phyloP scores from a whole-genome alignment of 208 protist species.

The Acanthamoeba healyi region DNA sequence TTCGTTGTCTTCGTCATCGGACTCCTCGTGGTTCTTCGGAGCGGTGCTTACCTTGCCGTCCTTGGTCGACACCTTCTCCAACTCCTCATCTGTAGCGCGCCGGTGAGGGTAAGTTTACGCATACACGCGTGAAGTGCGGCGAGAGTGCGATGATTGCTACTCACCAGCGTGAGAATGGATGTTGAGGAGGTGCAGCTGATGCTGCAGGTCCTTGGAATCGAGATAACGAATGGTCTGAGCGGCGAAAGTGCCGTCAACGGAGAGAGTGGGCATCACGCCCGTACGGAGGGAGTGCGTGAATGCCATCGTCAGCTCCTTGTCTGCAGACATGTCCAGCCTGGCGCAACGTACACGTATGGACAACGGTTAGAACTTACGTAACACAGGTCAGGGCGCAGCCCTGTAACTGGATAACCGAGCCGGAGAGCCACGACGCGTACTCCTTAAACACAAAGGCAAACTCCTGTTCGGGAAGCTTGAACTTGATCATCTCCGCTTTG shows the following conservation, averaged over 20 bases:
- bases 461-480: conserved; percentile 29
- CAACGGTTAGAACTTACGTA: not conserved
- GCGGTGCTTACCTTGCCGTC: not conserved
- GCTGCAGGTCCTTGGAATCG: not conserved
- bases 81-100: conserved; percentile 41
- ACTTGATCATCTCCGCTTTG: conserved; percentile 33
- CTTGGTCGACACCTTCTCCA: not conserved
- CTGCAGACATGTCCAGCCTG: not conserved
- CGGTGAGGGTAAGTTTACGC: no score
- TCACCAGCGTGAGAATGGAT: not conserved
- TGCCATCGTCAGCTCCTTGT: conserved; percentile 19
- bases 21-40: not conserved
- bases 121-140: no score
- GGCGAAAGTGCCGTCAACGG: not conserved
- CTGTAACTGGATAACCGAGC: no score
- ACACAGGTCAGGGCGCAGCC: not conserved
- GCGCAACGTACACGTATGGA: no score
- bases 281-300: not conserved
- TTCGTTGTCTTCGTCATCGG: not conserved
- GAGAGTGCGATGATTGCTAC: no score
- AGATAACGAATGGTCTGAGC: conserved; percentile 3
- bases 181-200: not conserved
- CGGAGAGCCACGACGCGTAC: not conserved
- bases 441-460: conserved; percentile 33
- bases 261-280: not conserved